These are phyloP conservation scores for Ustilago sp. DNA, from an alignment of 1,284 basidiomycete species.

Conservation along the genomic window DNA sequence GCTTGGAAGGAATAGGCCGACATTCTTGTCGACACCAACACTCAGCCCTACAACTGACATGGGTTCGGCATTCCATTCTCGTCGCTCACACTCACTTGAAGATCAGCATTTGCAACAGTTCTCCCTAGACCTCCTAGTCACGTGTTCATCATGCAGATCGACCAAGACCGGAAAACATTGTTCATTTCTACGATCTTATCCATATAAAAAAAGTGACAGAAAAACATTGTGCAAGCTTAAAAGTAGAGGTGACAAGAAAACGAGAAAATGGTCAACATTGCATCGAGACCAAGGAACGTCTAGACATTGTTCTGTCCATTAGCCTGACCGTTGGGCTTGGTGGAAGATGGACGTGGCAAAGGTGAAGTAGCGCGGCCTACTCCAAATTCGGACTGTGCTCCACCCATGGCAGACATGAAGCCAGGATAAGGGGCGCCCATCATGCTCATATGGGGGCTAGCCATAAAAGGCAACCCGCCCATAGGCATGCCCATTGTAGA, in stretches of 20 bases:
- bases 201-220: not conserved
- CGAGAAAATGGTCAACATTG: not conserved
- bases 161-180: conserved; percentile 3
- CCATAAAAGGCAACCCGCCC: conserved; percentile 51
- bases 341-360: conserved; percentile 24
- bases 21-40: not conserved
- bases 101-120: conserved; percentile 4
- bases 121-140: not conserved
- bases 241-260: not conserved
- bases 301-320: conserved; percentile 22
- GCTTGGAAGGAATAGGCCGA: conserved; percentile 37
- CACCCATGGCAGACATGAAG: conserved; percentile 43
- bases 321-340: conserved; percentile 33
- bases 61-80: not conserved
- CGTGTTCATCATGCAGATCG: not conserved
- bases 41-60: not conserved
- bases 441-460: conserved; percentile 58
- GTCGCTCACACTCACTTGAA: not conserved
- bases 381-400: conserved; percentile 26
- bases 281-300: not conserved
- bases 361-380: conserved; percentile 23
- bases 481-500: conserved; percentile 47
- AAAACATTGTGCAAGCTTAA: not conserved
- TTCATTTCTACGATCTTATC: conserved; percentile 12
- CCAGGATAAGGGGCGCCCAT: conserved; percentile 49